Percentiles rank a stretch among this genome's conserved stretches.
Conservation (phyloP, 768 basidiomycete genomes). For the Leccinum obscurum region DNA sequence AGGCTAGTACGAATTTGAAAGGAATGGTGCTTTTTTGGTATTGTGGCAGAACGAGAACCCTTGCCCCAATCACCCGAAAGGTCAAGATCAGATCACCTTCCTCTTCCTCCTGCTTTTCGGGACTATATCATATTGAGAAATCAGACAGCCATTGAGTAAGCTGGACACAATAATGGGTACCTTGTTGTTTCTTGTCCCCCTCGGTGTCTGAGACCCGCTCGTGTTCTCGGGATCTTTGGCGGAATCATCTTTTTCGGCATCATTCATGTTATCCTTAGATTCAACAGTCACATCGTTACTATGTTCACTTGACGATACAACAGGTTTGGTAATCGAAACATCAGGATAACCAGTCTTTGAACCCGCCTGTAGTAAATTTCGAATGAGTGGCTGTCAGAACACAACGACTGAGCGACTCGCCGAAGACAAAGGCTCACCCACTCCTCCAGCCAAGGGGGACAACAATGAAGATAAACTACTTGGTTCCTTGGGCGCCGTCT, state of each 20-base stretch:
- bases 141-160: conserved; percentile 9
- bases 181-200: background rate
- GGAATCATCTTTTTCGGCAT: conserved; percentile 29
- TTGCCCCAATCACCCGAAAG: conserved; percentile 1
- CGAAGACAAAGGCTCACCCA: conserved; percentile 35
- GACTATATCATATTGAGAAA: conserved; percentile 2
- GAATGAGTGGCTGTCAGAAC: conserved; percentile 34
- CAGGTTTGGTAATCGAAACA: conserved; percentile 21
- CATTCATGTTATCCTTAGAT: conserved; percentile 22
- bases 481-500: background rate
- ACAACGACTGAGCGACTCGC: conserved; percentile 24
- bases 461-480: background rate
- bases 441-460: conserved; percentile 14
- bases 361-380: conserved; percentile 17
- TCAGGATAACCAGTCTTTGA: conserved; percentile 7
- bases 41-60: background rate
- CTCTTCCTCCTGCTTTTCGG: background rate
- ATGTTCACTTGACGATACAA: conserved; percentile 30
- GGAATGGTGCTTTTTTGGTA: conserved; percentile 3
- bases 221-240: conserved; percentile 25
- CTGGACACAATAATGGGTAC: conserved; percentile 13
- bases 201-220: conserved; percentile 22
- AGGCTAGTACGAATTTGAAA: conserved; percentile 12
- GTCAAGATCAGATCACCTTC: background rate
- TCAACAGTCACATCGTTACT: conserved; percentile 28